Evolutionary conservation across 2,329 filamentous ascomycete genomes (phyloP), one percentile per base, ranked within the genome.

Genomic region (Penicillium sp.): DNA sequence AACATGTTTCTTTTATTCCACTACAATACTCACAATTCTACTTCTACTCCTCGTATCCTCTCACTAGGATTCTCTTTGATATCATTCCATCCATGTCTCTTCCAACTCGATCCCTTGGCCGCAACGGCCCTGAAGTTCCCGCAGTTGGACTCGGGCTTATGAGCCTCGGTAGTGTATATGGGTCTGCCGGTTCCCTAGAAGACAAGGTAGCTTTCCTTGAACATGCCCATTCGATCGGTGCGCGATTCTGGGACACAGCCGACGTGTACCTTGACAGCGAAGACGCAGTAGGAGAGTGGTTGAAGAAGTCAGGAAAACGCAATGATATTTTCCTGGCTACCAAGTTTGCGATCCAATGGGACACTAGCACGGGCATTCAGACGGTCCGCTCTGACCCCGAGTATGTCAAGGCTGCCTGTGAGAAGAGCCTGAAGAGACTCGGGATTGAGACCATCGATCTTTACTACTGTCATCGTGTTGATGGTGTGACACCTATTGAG

Each of bases 401-500:
- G 33, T 71, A 69, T 45, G 61, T 70, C 29, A 61, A 64, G 32
- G 34, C 54, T 22, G 65, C 69, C 0, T 72, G 69, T 46, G 60
- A 62, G 15, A 60, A 52, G 37, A 70, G 67, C 47, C 53, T 73
- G 13, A 52, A 68, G 46, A 58, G 63, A 24, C 57, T 75, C 3
- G 65, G 66, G 1, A 58, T 69, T 9, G 61, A 70, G 5, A 57
- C 56, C 8, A 71, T 75, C 41, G 71, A 75, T 47, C 58, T 74
- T 4, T 71, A 70, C 49, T 72, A 73, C 54, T 67, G 67, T 22
- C 72, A 75, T 52, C 69, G 72, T 2, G 65, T 74, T 9, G 71
- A 75, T 54, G 56, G 55, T 1, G 65, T 69, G 43, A 69, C 68
- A 0, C 72, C 72, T 0, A 70, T 75, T 51, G 73, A 75, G 53